Evolutionary conservation across 225 moss, liverwort and hornwort species (phyloP).

Genomic region (Physcomitrium patens): DNA sequence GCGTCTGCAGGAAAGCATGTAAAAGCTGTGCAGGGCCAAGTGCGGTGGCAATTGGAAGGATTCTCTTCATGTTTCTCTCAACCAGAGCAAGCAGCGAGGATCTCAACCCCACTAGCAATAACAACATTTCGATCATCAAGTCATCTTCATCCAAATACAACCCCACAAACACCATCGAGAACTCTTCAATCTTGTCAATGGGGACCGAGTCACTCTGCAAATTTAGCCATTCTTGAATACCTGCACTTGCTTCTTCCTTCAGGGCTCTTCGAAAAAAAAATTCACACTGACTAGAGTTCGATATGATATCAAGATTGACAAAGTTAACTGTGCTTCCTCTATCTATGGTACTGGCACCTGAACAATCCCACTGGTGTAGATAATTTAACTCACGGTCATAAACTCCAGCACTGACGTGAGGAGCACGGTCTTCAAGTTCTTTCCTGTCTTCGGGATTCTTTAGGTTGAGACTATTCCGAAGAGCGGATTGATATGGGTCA

Average conservation of each 20-base stretch:
- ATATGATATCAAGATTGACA: slow-evolving; percentile 1
- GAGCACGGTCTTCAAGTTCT: slow-evolving; percentile 31
- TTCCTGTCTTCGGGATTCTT: slow-evolving; percentile 35
- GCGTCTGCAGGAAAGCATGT: slow-evolving; percentile 56
- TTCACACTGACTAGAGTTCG: slow-evolving; percentile 28
- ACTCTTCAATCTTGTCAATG: slow-evolving; percentile 32
- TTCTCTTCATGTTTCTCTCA: slow-evolving; percentile 20
- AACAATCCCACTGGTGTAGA: neutral
- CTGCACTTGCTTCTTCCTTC: slow-evolving; percentile 40
- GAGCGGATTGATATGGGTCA: slow-evolving; percentile 17
- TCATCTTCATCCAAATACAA: slow-evolving; percentile 76
- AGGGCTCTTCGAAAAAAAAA: slow-evolving; percentile 17
- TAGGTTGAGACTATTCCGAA: neutral
- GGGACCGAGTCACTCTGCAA: slow-evolving; percentile 35
- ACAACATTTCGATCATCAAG: slow-evolving; percentile 68
- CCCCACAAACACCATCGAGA: slow-evolving; percentile 52
- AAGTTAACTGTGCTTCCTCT: neutral
- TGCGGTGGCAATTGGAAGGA: slow-evolving; percentile 37
- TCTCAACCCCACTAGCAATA: slow-evolving; percentile 45
- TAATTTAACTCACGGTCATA: slow-evolving; percentile 9
- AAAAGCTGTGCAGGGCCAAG: slow-evolving; percentile 54
- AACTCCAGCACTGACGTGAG: slow-evolving; percentile 19
- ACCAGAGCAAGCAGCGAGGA: slow-evolving; percentile 37
- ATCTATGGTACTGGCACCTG: slow-evolving; percentile 12
- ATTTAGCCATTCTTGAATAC: slow-evolving; percentile 44